Conservation (phyloP, 192 early-diverging fungal genomes). For the Paraglomus brasilianum region DNA sequence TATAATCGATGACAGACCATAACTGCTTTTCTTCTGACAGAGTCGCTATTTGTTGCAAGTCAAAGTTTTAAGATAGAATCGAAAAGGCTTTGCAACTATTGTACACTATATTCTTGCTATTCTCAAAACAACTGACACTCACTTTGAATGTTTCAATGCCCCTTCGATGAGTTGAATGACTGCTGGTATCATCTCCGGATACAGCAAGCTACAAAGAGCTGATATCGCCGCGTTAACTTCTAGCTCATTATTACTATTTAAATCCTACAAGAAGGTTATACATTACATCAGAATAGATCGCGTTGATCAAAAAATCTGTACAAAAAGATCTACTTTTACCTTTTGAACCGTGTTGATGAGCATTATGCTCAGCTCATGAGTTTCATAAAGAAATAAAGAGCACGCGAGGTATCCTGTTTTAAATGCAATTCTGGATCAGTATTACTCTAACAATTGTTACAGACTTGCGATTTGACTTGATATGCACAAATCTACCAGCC, state of each 20-base stretch:
- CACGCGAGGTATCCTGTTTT: conserved; percentile 50
- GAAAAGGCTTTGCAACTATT: neutral
- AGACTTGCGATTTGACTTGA: too few species aligned
- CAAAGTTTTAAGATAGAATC: neutral
- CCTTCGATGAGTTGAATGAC: conserved; percentile 42
- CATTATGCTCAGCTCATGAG: conserved; percentile 54
- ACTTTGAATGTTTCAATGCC: conserved; percentile 47
- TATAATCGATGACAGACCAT: conserved; percentile 45
- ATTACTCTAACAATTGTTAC: neutral
- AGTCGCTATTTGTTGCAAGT: conserved; percentile 36
- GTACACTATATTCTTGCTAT: neutral
- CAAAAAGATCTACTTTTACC: conserved; percentile 32
- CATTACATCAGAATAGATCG: neutral
- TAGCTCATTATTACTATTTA: conserved; percentile 52
- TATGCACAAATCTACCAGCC: conserved; percentile 36
- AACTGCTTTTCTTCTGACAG: conserved; percentile 51
- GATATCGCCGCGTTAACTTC: conserved; percentile 49
- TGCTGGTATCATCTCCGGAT: conserved; percentile 43
- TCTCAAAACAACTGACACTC: conserved; percentile 18
- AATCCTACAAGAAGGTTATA: conserved; percentile 37
- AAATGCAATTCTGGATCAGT: neutral
- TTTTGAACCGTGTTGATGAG: conserved; percentile 56
- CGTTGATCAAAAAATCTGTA: neutral
- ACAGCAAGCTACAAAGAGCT: conserved; percentile 48
- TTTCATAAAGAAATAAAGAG: conserved; percentile 46